Conservation (phyloP, 2,329 filamentous ascomycete species). For the Claviceps monticola region DNA sequence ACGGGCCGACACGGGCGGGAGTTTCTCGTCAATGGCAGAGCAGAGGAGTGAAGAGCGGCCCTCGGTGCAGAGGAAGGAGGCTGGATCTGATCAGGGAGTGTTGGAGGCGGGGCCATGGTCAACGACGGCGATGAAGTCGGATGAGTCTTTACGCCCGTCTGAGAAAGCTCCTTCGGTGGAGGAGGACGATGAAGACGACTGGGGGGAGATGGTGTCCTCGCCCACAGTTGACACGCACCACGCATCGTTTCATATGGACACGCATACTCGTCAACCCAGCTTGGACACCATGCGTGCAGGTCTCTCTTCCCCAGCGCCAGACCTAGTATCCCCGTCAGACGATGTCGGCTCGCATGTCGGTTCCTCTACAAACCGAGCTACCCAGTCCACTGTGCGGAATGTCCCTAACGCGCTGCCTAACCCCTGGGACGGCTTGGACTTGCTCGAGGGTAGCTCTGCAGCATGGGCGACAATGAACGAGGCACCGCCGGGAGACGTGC, state of each 20-base stretch:
- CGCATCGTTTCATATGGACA: not conserved
- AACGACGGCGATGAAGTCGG: not conserved
- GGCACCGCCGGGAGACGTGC: not conserved
- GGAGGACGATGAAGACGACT: slow-evolving; percentile 39
- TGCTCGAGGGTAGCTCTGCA: not conserved
- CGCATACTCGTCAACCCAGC: not conserved
- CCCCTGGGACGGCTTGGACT: not conserved
- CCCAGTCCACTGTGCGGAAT: not conserved
- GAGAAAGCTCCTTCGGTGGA: not conserved
- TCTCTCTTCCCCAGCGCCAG: not conserved
- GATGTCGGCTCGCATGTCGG: too few relatives aligned
- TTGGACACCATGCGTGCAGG: not conserved
- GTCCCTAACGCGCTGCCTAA: not conserved
- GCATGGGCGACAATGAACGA: not conserved
- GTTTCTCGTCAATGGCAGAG: not conserved
- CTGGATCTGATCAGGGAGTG: not conserved
- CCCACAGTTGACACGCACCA: slow-evolving; percentile 9
- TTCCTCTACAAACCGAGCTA: not conserved
- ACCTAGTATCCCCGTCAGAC: not conserved
- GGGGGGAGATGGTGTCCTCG: slow-evolving; percentile 44
- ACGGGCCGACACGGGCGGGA: not conserved
- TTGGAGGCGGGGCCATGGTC: not conserved
- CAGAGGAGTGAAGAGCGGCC: not conserved
- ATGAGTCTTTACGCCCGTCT: not conserved
- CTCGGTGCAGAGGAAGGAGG: not conserved